A percentile compares a stretch with the other conserved stretches of the same genome.
Evolutionary conservation across 2,329 filamentous ascomycete genomes (phyloP).

Genomic region (Penicillium sp.): DNA sequence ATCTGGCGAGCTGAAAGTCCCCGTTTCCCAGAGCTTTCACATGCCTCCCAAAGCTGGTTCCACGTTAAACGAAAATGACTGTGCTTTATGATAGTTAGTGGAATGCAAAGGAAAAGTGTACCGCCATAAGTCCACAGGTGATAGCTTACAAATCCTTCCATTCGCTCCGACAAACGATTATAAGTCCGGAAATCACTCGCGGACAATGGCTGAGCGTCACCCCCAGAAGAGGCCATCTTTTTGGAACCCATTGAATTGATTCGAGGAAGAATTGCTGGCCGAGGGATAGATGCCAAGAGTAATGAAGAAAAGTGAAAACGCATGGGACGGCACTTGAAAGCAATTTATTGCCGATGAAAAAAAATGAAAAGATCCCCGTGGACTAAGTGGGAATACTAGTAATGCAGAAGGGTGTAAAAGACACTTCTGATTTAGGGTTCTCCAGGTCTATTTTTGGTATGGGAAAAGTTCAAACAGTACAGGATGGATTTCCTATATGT

Average conservation of each 20-base stretch:
- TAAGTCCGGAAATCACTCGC: conserved; percentile 65
- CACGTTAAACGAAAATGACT: conserved; percentile 73
- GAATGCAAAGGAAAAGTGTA: background rate
- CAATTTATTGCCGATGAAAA: conserved; percentile 12
- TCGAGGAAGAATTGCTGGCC: background rate
- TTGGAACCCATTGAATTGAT: conserved; percentile 8
- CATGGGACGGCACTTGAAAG: conserved; percentile 20
- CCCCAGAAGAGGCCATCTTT: background rate
- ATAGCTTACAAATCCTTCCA: conserved; percentile 66
- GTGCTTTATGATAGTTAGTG: conserved; percentile 54
- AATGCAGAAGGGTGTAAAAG: conserved; percentile 8
- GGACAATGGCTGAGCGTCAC: conserved; percentile 51
- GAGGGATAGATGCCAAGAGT: conserved; percentile 3
- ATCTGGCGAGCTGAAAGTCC: conserved; percentile 68
- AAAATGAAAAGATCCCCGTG: background rate
- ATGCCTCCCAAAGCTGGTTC: conserved; percentile 68
- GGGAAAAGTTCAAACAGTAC: background rate
- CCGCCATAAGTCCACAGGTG: too few relatives aligned
- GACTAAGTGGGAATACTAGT: too few relatives aligned
- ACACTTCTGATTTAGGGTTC: conserved; percentile 15
- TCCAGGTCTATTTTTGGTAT: background rate
- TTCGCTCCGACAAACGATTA: conserved; percentile 70
- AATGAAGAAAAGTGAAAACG: conserved; percentile 6
- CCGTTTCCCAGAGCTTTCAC: conserved; percentile 54
- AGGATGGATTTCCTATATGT: background rate